phyloP scores from a whole-genome alignment of 441 rosid genomes.

The Kokia cookei region DNA sequence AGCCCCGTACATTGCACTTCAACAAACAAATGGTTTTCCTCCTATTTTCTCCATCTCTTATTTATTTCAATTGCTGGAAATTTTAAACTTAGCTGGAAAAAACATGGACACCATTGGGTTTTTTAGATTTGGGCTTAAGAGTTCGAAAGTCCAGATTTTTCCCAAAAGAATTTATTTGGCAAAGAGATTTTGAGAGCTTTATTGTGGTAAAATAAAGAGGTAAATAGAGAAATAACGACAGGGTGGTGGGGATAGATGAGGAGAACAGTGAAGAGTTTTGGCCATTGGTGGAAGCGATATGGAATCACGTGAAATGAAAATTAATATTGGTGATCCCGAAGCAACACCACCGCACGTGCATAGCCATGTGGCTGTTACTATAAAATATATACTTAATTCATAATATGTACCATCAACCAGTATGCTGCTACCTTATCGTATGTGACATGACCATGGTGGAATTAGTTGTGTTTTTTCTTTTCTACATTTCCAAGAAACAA shows the following conservation, averaged over 20 bases:
- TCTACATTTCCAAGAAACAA: no score
- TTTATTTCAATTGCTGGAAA: no score
- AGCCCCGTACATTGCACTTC: not conserved
- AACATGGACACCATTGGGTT: no score
- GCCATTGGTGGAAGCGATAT: slow-evolving; percentile 28
- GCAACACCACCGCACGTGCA: slow-evolving; percentile 55
- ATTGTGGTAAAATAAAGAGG: not conserved
- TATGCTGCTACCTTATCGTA: not conserved
- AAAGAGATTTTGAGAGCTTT: not conserved
- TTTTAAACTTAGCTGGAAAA: no score
- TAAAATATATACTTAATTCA: not conserved
- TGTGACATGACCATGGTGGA: not conserved
- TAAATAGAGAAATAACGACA: not conserved
- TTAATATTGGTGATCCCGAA: slow-evolving; percentile 48
- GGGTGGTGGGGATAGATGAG: not conserved
- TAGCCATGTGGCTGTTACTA: slow-evolving; percentile 38
- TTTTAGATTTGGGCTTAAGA: no score
- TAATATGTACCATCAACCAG: not conserved
- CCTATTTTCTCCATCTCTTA: no score
- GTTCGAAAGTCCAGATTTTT: no score
- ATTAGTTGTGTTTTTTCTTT: no score
- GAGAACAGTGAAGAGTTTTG: not conserved
- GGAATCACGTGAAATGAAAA: slow-evolving; percentile 48
- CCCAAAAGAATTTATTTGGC: no score
- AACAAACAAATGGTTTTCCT: not conserved